Base-by-base conservation (phyloP, 2,329 filamentous ascomycete species). In the Alternaria brassicae region DNA sequence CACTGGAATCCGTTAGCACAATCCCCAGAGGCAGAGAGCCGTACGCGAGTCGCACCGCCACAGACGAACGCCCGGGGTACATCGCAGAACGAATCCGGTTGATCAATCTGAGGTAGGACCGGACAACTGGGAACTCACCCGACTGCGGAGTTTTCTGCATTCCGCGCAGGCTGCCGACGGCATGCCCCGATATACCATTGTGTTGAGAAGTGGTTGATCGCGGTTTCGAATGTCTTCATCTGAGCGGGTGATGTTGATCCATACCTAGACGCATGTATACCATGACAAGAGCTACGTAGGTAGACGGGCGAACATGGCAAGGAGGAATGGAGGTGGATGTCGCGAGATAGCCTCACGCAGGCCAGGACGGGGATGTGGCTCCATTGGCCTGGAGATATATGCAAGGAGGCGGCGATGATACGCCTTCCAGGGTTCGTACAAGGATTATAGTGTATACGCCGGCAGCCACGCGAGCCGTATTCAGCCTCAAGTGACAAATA, bases 111-210 rank as follows among this genome's bases (percentile, higher is more conserved):
- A 21, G 25, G 3, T 15, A 5, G 9, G 32, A 28, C 41, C 8
- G 32, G 15, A 23, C 27, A 37, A 42, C 19, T 21, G n/a, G 23
- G 15, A 6, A 63, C 70, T 40, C 64, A 74, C 70, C 61, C 65
- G 66, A 32, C 53, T 73, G 44, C 72, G 69, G n/a, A 69, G 65
- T 60, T 71, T 71, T 42, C 72, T 65, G 55, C 72, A 75, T 64
- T 72, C 70, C 44, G 62, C 68, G 56, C 71, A 73, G 34, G 66
- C 67, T 41, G 64, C 52, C 47, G 64, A 70, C 47, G 67, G 67
- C 58, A 66, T 69, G 56, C 67, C 67, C 37, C 69, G 62, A 57
- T 72, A 70, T 37, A 70, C 70, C 70, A 71, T 71, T n/a, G 36
- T 49, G 15, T 56, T 10, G 12, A 23, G 8, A 39, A 23, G 19